Base-by-base conservation (phyloP, 1,284 basidiomycete species). In the Cerioporus squamosus region DNA sequence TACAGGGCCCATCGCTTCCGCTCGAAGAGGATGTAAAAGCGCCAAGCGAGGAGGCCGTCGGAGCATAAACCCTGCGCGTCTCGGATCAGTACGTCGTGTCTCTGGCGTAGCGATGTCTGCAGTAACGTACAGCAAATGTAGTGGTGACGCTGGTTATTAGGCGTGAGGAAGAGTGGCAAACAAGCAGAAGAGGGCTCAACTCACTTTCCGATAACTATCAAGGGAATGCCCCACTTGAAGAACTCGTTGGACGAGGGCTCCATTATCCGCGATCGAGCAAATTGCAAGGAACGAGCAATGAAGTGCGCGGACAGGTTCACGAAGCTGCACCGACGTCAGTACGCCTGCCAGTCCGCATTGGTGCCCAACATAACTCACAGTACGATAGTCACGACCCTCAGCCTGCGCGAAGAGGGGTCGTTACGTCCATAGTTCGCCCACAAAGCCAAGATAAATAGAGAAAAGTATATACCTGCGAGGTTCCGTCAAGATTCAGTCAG, bases 31-130 rank as follows among this genome's bases (percentile, higher is more conserved):
- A 67, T 51, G 48, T 67, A 66, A 54, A 68, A 70, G 5, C 67
- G 61, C 68, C 68, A 68, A 10, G 60, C 68, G 12, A 70, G 38
- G 22, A 66, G 61, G 33, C 67, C 64, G 54, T 70, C 68, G 7
- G 66, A 70, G 17, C 65, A 53, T 5, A 67, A 43, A 4, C 62
- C 67, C 67, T 69, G 47, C 15, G 24, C 10, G 29, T 10, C 10
- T 5, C 5, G 29, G 29, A 10, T 29, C 29, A 29, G 29, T 29
- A n/a, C 29, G 10, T 29, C 5, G 10, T 29, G 29, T 29, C 29
- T 29, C 29, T 10, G 29, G 5, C 5, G 29, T 10, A 10, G 29
- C 10, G 29, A 5, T 29, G 29, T 29, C 5, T 5, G 10, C 5
- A 5, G 29, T 5, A 29, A 29, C 58, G 2, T 47, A 66, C 64